A percentile compares a stretch with the other conserved stretches of the same genome.
These are phyloP conservation scores for Coleophoma cylindrospora DNA, from an alignment of 2,329 filamentous ascomycete species.

Conservation along the genomic window DNA sequence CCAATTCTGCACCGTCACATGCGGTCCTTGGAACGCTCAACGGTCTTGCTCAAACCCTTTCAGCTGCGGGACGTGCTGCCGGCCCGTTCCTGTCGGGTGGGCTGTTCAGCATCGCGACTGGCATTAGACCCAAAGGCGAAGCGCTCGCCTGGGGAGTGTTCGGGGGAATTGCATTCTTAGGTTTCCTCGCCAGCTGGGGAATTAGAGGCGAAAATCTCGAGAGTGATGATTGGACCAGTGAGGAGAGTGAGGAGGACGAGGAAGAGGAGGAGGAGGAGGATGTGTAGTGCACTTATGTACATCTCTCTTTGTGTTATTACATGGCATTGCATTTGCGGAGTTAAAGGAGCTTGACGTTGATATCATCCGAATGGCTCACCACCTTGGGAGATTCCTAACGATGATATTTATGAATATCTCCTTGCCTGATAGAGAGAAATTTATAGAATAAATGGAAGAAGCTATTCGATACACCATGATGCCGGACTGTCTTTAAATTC, in stretches of 20 bases:
- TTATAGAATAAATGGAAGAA: no score
- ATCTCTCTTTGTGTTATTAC: no score
- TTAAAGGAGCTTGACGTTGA: no score
- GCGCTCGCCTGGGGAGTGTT: slow-evolving; percentile 83
- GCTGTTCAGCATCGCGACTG: slow-evolving; percentile 74
- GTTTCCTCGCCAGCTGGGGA: slow-evolving; percentile 74
- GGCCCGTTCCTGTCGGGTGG: slow-evolving; percentile 86
- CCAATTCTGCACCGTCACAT: slow-evolving; percentile 84
- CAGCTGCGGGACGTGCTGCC: slow-evolving; percentile 80
- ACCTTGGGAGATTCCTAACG: no score
- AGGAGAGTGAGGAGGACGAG: slow-evolving; percentile 19
- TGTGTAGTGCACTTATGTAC: background rate
- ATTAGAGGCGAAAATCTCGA: slow-evolving; percentile 63
- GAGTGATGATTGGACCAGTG: slow-evolving; percentile 42
- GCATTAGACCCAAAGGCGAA: slow-evolving; percentile 75
- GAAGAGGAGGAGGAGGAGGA: slow-evolving; percentile 12
- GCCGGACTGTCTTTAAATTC: no score
- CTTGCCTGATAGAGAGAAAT: no score
- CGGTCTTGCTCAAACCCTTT: slow-evolving; percentile 88
- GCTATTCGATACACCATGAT: no score
- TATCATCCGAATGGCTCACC: no score
- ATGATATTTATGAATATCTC: no score
- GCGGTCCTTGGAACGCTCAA: slow-evolving; percentile 86
- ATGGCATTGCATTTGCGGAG: no score
- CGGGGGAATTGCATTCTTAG: slow-evolving; percentile 73